A percentile compares a stretch with the other conserved stretches of the same genome.
phyloP scores from a whole-genome alignment of 2,329 filamentous ascomycete species.

The Daldinia sp. region DNA sequence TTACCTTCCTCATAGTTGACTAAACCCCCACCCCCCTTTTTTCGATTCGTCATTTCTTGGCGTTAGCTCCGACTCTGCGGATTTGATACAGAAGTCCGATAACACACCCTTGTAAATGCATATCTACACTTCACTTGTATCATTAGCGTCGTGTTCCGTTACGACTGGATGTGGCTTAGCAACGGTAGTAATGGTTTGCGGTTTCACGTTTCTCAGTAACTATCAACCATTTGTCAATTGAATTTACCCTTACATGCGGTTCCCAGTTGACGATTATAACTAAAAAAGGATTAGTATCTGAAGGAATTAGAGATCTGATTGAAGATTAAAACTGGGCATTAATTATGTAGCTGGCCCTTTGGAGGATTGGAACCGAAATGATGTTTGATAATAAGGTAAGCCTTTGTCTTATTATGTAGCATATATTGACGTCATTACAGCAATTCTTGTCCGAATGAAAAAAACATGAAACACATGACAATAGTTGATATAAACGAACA shows the following conservation, averaged over 20 bases:
- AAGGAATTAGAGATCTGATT: background rate
- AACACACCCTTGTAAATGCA: constrained; percentile 21
- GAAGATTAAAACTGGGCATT: background rate
- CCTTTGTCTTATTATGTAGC: background rate
- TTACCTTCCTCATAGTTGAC: background rate
- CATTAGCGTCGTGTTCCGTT: constrained; percentile 26
- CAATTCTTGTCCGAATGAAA: background rate
- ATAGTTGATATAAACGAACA: background rate
- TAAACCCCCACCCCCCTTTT: constrained; percentile 26
- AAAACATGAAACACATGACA: background rate
- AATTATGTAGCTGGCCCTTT: background rate
- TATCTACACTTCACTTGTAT: constrained; percentile 21
- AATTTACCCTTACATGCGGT: background rate
- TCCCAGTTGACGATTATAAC: background rate
- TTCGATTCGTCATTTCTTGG: constrained; percentile 27
- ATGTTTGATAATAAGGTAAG: background rate
- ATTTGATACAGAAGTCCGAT: constrained; percentile 13
- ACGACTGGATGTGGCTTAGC: constrained; percentile 29
- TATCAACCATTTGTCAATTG: constrained; percentile 18
- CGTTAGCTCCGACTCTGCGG: constrained; percentile 20
- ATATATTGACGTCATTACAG: background rate
- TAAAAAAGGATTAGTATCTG: background rate
- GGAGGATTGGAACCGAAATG: too few species aligned
- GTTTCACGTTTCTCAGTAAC: constrained; percentile 21
- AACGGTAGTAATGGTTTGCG: background rate